Conservation (phyloP, 495 filamentous ascomycete species). For the Penicillium fimorum region DNA sequence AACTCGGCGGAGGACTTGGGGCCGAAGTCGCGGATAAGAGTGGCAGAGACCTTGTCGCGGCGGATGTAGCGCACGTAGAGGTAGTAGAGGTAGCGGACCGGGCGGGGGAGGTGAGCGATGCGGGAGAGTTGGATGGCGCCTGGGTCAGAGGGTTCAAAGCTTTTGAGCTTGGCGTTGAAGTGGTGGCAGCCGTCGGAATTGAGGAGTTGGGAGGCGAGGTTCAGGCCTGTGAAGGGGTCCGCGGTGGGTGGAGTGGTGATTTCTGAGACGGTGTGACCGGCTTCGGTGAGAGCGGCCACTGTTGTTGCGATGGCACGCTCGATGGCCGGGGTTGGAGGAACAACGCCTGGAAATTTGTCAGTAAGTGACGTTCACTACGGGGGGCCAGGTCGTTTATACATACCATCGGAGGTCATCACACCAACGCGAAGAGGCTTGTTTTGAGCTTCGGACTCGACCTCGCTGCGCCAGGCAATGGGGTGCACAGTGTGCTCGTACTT, state of each 20-base stretch:
- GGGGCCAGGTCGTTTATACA: slow-evolving; percentile 5
- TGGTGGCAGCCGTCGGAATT: slow-evolving; percentile 85
- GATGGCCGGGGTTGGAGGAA: slow-evolving; percentile 85
- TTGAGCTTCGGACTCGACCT: slow-evolving; percentile 56
- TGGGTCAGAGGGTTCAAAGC: slow-evolving; percentile 76
- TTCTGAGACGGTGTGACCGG: slow-evolving; percentile 76
- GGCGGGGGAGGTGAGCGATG: slow-evolving; percentile 70
- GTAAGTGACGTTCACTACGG: neutral
- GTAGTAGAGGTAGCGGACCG: slow-evolving; percentile 83
- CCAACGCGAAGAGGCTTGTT: slow-evolving; percentile 69
- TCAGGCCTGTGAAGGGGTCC: slow-evolving; percentile 67
- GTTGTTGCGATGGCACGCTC: slow-evolving; percentile 69
- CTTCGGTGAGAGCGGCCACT: slow-evolving; percentile 61
- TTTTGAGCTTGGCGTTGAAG: slow-evolving; percentile 71
- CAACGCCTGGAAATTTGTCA: slow-evolving; percentile 52
- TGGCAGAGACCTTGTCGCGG: slow-evolving; percentile 74
- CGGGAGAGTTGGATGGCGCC: slow-evolving; percentile 72
- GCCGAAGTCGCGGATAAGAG: slow-evolving; percentile 68
- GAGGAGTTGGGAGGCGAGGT: slow-evolving; percentile 79
- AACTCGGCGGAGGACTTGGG: slow-evolving; percentile 69
- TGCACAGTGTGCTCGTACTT: slow-evolving; percentile 84
- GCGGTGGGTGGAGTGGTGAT: slow-evolving; percentile 61
- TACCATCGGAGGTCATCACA: slow-evolving; percentile 74
- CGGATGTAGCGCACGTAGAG: slow-evolving; percentile 82
- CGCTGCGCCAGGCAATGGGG: slow-evolving; percentile 74